phyloP scores from a whole-genome alignment of 768 basidiomycete genomes.

The Trametes punicea region DNA sequence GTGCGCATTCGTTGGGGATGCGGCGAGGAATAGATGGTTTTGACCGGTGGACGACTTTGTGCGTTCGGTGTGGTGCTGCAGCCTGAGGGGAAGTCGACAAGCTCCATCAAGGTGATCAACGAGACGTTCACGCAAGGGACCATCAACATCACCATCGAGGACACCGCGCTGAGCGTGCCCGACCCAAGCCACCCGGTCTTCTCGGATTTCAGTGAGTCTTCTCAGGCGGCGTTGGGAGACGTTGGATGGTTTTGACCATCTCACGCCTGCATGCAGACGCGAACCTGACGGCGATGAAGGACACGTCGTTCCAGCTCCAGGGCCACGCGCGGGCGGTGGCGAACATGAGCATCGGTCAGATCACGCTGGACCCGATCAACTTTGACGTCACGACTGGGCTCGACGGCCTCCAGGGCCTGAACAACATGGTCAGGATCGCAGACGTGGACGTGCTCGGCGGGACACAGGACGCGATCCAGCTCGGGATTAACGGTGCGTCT shows the following conservation, averaged over 20 bases:
- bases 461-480: constrained; percentile 51
- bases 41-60: not conserved
- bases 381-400: constrained; percentile 66
- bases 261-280: constrained; percentile 28
- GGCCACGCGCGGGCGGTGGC: constrained; percentile 61
- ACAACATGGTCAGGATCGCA: constrained; percentile 51
- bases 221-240: not conserved
- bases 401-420: constrained; percentile 57
- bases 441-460: constrained; percentile 67
- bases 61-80: constrained; percentile 26
- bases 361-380: constrained; percentile 68
- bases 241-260: constrained; percentile 30
- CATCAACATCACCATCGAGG: constrained; percentile 59
- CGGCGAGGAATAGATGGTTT: no score
- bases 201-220: constrained; percentile 53
- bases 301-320: constrained; percentile 52
- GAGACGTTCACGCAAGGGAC: constrained; percentile 55
- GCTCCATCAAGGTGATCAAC: constrained; percentile 50
- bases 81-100: constrained; percentile 64
- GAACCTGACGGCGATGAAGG: constrained; percentile 48
- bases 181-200: constrained; percentile 48
- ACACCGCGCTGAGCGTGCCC: constrained; percentile 50
- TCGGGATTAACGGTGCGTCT: constrained; percentile 52
- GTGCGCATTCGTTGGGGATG: not conserved
- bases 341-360: constrained; percentile 57